Evolutionary conservation across 2,329 filamentous ascomycete species (phyloP).

Genomic region (Trichoderma asperellum): DNA sequence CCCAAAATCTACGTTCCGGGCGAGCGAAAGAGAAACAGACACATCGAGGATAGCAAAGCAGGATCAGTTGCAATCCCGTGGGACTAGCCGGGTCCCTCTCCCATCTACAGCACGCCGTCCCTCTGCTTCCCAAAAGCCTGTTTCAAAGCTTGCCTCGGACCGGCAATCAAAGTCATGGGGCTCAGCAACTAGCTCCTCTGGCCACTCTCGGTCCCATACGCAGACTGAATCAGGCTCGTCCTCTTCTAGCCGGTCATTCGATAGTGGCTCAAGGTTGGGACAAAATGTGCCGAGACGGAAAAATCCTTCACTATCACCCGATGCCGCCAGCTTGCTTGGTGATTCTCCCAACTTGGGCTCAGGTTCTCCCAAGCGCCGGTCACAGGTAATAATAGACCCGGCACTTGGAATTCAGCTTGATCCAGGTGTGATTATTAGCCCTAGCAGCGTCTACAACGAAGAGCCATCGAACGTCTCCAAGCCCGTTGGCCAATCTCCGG

Average conservation of each 20-base stretch:
- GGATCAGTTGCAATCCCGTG: conserved; percentile 30
- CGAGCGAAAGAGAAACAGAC: conserved; percentile 33
- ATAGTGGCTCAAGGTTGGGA: conserved; percentile 40
- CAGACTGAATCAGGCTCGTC: conserved; percentile 42
- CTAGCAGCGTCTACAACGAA: conserved; percentile 48
- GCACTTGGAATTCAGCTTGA: conserved; percentile 45
- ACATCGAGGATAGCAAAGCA: conserved; percentile 31
- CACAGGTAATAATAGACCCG: conserved; percentile 44
- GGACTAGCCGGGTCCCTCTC: conserved; percentile 34
- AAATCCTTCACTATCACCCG: conserved; percentile 51
- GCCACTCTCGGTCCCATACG: conserved; percentile 39
- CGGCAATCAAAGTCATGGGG: conserved; percentile 51
- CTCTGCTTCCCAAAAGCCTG: conserved; percentile 34
- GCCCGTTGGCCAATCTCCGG: conserved; percentile 47
- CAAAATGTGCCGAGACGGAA: conserved; percentile 56
- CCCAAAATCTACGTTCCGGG: conserved; percentile 35
- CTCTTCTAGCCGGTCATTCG: conserved; percentile 42
- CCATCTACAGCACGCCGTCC: conserved; percentile 33
- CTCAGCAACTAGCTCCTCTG: conserved; percentile 43
- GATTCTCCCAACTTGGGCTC: conserved; percentile 47
- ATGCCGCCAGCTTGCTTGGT: conserved; percentile 40
- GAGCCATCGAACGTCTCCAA: conserved; percentile 49
- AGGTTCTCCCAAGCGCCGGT: conserved; percentile 49
- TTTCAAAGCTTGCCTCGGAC: conserved; percentile 37
- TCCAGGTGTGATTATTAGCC: conserved; percentile 49